Evolutionary conservation across 257 asterid genomes (phyloP), one percentile per base, ranked within the genome.

Genomic region (Plantago ovata): DNA sequence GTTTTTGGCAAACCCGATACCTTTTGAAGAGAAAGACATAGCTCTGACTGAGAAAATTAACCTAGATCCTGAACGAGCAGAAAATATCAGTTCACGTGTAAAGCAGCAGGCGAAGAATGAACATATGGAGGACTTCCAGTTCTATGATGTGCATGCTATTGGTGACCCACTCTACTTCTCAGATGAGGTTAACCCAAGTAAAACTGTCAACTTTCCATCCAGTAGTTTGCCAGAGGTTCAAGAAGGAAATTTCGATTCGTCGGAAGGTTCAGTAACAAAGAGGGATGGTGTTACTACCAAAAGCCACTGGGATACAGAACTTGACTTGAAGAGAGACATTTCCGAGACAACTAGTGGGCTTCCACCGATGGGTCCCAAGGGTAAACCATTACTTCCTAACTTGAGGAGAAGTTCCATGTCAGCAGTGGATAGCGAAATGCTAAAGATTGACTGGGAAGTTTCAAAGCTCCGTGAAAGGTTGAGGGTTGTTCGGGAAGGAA

Each of bases 401-500:
- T 60, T 18, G 69, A 68, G 72, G 33, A 72, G 78, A 36, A 77
- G 62, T 72, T 75, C 95, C 60, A 46, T 64, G 76, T 70, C 88
- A 22, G 61, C 68, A 7, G 24, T 75, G 58, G 85, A 85, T 38
- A 62, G 69, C 67, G 92, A 82, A 61, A 73, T 83, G 85, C 60
- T 75, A 43, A 81, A 80, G 64, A 78, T 85, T 47, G 93, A 80
- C 68, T 19, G 48, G 61, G 96, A 91, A 76, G 76, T 87, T 53
- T 75, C 74, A 48, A 51, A 72, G 57, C 90, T 87, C 62, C 76
- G 69, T 62, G 96, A 85, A 61, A 79, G 86, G 62, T 70, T 91
- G 38, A 77, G 67, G 72, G 67, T 60, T 56, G 83, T 91, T 53
- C 89, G 82, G 72, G 86, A 81, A 65, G 95, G 89, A 47, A 81